Evolutionary conservation across 306 rosid species (phyloP).

Genomic region (Mucuna pruriens): DNA sequence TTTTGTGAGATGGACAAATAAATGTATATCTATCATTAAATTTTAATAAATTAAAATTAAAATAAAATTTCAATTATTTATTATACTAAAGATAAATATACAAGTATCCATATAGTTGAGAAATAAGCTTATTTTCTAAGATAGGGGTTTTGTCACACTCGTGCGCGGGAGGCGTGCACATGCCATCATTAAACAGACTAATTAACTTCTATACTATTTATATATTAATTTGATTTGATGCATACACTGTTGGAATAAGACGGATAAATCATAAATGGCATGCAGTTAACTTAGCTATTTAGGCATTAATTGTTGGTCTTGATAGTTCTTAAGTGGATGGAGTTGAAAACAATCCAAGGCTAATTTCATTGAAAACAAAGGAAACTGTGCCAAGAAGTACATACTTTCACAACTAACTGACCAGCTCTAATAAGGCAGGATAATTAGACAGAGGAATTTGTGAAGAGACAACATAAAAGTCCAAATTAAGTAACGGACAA

Average conservation of each 20-base stretch:
- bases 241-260: not conserved
- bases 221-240: not conserved
- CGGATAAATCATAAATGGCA: not conserved
- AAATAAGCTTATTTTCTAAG: no score
- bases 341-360: constrained; percentile 1
- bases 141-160: not conserved
- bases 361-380: not conserved
- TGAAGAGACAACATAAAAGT: not conserved
- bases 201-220: not conserved
- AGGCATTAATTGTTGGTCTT: not conserved
- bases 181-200: not conserved
- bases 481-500: not conserved
- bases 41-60: no score
- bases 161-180: not conserved
- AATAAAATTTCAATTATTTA: no score
- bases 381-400: not conserved
- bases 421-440: constrained; percentile 9
- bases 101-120: no score
- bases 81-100: no score
- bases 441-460: not conserved
- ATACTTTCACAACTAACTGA: not conserved
- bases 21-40: no score
- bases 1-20: no score
- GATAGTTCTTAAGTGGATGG: not conserved
- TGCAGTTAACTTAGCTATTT: not conserved